Evolutionary conservation across 352 stramenopile genomes (phyloP).

Genomic region (Phytopythium cucurbitacearum): DNA sequence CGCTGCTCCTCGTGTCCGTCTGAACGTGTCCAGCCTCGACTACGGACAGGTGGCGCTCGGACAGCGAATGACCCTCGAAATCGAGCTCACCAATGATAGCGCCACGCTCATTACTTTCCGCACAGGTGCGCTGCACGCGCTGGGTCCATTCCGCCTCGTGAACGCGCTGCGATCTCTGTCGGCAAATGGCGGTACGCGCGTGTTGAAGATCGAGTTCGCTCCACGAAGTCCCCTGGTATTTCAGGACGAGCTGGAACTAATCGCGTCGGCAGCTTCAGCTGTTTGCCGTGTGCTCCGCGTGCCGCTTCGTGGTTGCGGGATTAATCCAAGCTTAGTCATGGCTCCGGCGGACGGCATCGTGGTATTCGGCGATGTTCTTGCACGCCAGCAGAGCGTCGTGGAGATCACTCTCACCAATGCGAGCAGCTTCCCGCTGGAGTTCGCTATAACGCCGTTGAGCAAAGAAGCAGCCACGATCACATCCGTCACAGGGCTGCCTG

Average conservation of each 20-base stretch:
- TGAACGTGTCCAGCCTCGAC: conserved; percentile 40
- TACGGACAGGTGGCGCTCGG: conserved; percentile 89
- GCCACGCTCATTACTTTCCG: conserved; percentile 29
- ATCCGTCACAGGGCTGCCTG: conserved; percentile 23
- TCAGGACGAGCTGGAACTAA: conserved; percentile 68
- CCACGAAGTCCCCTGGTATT: conserved; percentile 50
- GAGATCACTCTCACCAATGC: conserved; percentile 61
- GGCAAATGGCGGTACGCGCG: conserved; percentile 13
- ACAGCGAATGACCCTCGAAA: conserved; percentile 41
- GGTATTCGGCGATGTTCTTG: conserved; percentile 67
- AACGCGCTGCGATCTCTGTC: conserved; percentile 54
- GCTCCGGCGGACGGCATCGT: conserved; percentile 49
- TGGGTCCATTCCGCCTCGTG: conserved; percentile 82
- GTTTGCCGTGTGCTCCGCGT: conserved; percentile 25
- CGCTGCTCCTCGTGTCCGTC: conserved; percentile 43
- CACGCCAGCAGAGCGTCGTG: conserved; percentile 31
- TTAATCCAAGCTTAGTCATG: conserved; percentile 75
- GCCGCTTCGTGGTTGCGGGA: conserved; percentile 55
- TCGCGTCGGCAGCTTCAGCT: conserved; percentile 9
- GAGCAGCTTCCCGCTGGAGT: conserved; percentile 59
- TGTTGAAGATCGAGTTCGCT: conserved; percentile 62
- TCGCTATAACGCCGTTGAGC: conserved; percentile 27
- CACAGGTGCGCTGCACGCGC: conserved; percentile 60
- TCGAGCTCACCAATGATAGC: conserved; percentile 61
- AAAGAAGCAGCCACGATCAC: background rate